Evolutionary conservation across 2,329 filamentous ascomycete genomes (phyloP), one percentile per base, ranked within the genome.

Genomic region (Colletotrichum spinosum): DNA sequence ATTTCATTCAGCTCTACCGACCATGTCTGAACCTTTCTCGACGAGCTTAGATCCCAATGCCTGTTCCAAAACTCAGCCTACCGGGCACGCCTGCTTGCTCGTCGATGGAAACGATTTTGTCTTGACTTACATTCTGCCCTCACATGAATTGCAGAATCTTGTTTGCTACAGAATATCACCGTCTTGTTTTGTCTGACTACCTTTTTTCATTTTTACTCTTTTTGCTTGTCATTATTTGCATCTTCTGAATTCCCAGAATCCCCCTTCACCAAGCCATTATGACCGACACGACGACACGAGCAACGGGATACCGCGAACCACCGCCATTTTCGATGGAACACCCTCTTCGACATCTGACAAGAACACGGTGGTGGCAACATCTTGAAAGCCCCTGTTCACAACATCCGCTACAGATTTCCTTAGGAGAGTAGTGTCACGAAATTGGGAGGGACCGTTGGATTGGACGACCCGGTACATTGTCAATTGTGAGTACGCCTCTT

Each of bases 121-220:
- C 48, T 25, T 25, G 53, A 66, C 58, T 50, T 63, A 63, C 45
- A 38, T 48, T 57, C 58, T 66, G 63, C 63, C 52, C 15, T 13
- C 46, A 52, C 52, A 48, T 8, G 25, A 56, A 53, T 50, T 66
- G 63, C 63, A 65, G 63, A 63, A 57, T 34, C 15, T 49, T 63
- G 3, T 25, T 25, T 25, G 63, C 52, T 48, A 49, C 10, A 41
- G 63, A 63, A 62, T 57, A 54, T 33, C 56, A 15, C 37, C 38
- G 38, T 49, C 41, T 66, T 66, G 42, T 60, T 44, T 62, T 62
- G 58, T 56, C 42, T 55, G 60, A 54, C 25, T 25, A 25, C 45
- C 60, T 64, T 67, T 56, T n/a, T 50, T 49, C 56, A 54, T 67
- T 50, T 69, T 46, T 59, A 35, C 60, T 50, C 49, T 64, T 35